Percentiles rank a stretch among this genome's conserved stretches.
phyloP scores from a whole-genome alignment of 345 rosid genomes.

The Excoecaria cochinchinensis region DNA sequence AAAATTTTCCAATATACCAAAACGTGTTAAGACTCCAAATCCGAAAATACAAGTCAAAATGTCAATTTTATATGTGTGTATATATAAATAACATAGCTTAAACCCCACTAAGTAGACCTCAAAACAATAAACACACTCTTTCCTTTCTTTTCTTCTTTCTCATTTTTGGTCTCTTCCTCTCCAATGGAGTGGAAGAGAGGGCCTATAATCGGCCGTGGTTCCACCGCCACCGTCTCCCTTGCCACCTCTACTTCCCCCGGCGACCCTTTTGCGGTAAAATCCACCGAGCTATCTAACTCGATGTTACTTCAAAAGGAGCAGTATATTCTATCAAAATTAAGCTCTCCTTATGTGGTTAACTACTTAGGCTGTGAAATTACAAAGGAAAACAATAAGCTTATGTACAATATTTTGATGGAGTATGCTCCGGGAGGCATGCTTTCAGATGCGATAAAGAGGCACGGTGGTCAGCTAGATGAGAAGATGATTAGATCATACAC shows the following conservation, averaged over 20 bases:
- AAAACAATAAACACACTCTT: not conserved
- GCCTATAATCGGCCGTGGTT: constrained; percentile 73
- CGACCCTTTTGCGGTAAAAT: constrained; percentile 63
- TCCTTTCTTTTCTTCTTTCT: constrained; percentile 11
- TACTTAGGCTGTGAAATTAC: constrained; percentile 55
- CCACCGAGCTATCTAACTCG: constrained; percentile 54
- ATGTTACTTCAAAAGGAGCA: constrained; percentile 52
- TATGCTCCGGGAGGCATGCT: constrained; percentile 70
- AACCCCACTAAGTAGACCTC: not conserved
- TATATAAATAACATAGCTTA: not conserved
- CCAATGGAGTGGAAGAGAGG: constrained; percentile 76
- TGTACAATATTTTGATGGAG: constrained; percentile 69
- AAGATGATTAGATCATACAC: constrained; percentile 41
- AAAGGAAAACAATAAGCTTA: constrained; percentile 25
- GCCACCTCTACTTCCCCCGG: constrained; percentile 51
- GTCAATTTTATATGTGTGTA: not conserved
- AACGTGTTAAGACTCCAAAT: constrained; percentile 10
- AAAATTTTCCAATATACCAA: not conserved
- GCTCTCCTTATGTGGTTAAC: constrained; percentile 57
- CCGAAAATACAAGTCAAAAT: constrained; percentile 10
- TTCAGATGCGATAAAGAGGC: constrained; percentile 46
- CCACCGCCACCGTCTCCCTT: constrained; percentile 78
- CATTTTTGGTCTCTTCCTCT: constrained; percentile 6
- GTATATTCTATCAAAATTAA: constrained; percentile 48
- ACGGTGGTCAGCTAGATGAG: constrained; percentile 64